Evolutionary conservation across 2,329 filamentous ascomycete genomes (phyloP), one percentile per base, ranked within the genome.

Genomic region (Fusarium sp.): DNA sequence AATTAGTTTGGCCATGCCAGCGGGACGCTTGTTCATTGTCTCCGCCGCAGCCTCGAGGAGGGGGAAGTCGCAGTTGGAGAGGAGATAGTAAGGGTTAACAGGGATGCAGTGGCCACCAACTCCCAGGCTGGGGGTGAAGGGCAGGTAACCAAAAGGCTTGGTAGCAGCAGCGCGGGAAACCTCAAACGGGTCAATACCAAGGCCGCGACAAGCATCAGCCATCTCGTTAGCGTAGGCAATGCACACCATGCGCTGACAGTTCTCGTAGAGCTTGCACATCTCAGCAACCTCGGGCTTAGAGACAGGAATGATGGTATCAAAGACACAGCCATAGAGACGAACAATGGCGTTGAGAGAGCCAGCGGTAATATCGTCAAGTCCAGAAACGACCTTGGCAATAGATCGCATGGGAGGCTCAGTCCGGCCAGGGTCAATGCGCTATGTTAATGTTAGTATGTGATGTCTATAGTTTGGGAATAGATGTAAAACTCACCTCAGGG

Each of bases 31-130:
- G 52, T 74, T 74, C 78, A 80, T 82, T 29, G 64, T 74, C 24
- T 78, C 75, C 0, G 78, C 77, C 0, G 79, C 80, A 3, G 74
- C 72, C 45, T 78, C 64, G 3, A 84, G 74, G 0, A 85, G 70
- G 0, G 82, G 82, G 35, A 84, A 78, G 3, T 75, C 64, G 67
- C 74, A 78, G 66, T 78, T 83, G 9, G 77, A 76, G 4, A 84
- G 72, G 9, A 85, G 75, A 60, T 85, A 85, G 67, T 78, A 79
- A 0, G 82, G 83, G 61, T 85, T 85, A 45, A 85, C 78, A 0
- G 83, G 83, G 53, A 85, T 85, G 59, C 83, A 85, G 69, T 85
- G 82, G 0, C 83, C 82, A 4, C 83, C 83, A 5, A 85, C 82
- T 2, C 83, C 83, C 1, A 82, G 67, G 1, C 78, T 75, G 0